These are phyloP conservation scores for Pseudogymnoascus verrucosus DNA, from an alignment of 2,329 filamentous ascomycete genomes.

Conservation along the genomic window DNA sequence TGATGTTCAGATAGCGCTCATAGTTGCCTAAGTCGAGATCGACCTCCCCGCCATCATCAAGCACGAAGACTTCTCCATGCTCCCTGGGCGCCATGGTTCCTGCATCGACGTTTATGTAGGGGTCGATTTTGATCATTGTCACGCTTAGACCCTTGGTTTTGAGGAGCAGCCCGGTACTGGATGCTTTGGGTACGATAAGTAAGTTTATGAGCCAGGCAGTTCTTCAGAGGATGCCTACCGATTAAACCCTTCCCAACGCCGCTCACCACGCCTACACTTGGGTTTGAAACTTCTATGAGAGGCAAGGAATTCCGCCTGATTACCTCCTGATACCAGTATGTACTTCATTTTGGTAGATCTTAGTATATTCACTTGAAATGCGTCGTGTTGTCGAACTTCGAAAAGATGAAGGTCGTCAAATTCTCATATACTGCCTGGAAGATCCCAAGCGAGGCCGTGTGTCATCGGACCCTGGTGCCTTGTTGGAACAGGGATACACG, in stretches of 20 bases:
- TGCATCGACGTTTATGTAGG: conserved; percentile 69
- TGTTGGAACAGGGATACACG: neutral
- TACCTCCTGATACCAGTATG: conserved; percentile 71
- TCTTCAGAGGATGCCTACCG: conserved; percentile 37
- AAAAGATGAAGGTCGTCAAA: neutral
- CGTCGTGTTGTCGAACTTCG: neutral
- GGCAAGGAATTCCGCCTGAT: neutral
- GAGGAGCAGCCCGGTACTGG: conserved; percentile 64
- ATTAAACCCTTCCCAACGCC: conserved; percentile 59
- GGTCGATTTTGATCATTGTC: conserved; percentile 62
- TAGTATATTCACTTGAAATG: neutral
- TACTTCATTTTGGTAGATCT: conserved; percentile 60
- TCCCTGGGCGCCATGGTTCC: conserved; percentile 62
- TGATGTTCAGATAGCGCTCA: conserved; percentile 74
- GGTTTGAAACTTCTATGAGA: neutral
- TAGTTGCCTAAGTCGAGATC: conserved; percentile 71
- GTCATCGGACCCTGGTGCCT: neutral
- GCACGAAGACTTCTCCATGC: conserved; percentile 85
- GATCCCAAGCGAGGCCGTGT: neutral
- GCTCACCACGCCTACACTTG: conserved; percentile 38
- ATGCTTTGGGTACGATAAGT: conserved; percentile 41
- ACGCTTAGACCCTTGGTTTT: conserved; percentile 74
- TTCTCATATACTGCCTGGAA: neutral
- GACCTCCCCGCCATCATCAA: conserved; percentile 72
- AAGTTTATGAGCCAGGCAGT: neutral